phyloP scores from a whole-genome alignment of 1,284 basidiomycete species.

The Rhizoctonia solani region DNA sequence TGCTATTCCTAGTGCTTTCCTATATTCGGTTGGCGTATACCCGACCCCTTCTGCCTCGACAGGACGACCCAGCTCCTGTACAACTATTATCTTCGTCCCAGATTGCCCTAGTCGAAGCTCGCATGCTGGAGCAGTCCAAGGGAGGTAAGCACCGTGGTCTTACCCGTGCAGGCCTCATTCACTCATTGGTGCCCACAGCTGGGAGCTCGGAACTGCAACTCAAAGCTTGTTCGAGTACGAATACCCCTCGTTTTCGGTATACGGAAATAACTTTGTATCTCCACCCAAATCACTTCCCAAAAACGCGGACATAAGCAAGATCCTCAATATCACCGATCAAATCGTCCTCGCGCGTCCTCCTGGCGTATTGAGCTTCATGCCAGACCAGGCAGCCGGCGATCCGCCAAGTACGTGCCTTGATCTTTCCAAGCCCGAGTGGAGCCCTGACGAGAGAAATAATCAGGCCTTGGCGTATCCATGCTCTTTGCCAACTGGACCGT shows the following conservation, averaged over 20 bases:
- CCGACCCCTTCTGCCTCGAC: background rate
- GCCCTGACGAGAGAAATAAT: background rate
- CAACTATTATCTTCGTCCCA: background rate
- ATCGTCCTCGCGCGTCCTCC: constrained; percentile 52
- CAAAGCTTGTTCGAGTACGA: constrained; percentile 72
- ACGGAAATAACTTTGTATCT: constrained; percentile 52
- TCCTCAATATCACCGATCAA: constrained; percentile 60
- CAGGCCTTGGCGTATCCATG: constrained; percentile 49
- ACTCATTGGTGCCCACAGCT: constrained; percentile 53
- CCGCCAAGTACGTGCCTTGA: constrained; percentile 56
- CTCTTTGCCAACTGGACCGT: constrained; percentile 81
- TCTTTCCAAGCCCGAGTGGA: background rate
- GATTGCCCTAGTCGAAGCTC: constrained; percentile 3
- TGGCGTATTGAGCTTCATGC: constrained; percentile 41
- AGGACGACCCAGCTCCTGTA: background rate
- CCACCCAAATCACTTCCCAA: constrained; percentile 47
- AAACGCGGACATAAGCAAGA: constrained; percentile 51
- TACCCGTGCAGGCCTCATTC: background rate
- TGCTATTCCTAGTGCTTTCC: background rate
- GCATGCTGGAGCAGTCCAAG: constrained; percentile 14
- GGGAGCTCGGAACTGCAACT: constrained; percentile 79
- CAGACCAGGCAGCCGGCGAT: constrained; percentile 72
- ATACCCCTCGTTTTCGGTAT: constrained; percentile 65
- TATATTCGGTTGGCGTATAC: background rate
- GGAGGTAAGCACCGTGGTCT: constrained; percentile 16